These are phyloP conservation scores for Balakata baccata DNA, from an alignment of 345 rosid genomes.

Conservation along the genomic window DNA sequence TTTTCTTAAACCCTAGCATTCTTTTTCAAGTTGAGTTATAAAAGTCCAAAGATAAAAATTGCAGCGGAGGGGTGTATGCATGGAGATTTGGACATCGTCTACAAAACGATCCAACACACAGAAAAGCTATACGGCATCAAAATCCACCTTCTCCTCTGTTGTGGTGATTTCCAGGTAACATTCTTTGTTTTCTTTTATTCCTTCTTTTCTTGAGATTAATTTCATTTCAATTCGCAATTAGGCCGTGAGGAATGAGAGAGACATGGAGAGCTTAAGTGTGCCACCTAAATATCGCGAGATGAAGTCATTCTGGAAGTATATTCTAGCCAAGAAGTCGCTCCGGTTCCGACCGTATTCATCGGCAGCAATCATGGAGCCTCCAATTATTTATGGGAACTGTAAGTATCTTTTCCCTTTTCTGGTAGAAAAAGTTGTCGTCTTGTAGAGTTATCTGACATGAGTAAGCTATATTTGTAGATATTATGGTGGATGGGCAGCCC, in stretches of 20 bases:
- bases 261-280: constrained; percentile 77
- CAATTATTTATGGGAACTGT: constrained; percentile 92
- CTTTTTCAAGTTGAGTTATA: not conserved
- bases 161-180: constrained; percentile 87
- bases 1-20: not conserved
- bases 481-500: constrained; percentile 95
- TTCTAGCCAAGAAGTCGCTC: constrained; percentile 73
- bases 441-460: constrained; percentile 1
- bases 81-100: constrained; percentile 86
- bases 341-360: constrained; percentile 85
- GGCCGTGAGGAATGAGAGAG: constrained; percentile 85
- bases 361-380: constrained; percentile 99
- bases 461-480: constrained; percentile 44
- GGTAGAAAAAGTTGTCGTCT: too few species aligned
- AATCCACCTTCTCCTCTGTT: constrained; percentile 90
- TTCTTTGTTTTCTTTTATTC: not conserved
- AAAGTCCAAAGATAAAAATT: constrained; percentile 52
- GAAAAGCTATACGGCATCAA: constrained; percentile 54
- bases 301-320: constrained; percentile 93
- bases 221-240: constrained; percentile 15
- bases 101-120: constrained; percentile 53
- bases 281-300: constrained; percentile 67
- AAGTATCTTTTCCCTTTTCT: constrained; percentile 16
- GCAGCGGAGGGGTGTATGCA: constrained; percentile 99
- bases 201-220: not conserved